phyloP scores from a whole-genome alignment of 306 rosid genomes.

The Sicyos baderoa region DNA sequence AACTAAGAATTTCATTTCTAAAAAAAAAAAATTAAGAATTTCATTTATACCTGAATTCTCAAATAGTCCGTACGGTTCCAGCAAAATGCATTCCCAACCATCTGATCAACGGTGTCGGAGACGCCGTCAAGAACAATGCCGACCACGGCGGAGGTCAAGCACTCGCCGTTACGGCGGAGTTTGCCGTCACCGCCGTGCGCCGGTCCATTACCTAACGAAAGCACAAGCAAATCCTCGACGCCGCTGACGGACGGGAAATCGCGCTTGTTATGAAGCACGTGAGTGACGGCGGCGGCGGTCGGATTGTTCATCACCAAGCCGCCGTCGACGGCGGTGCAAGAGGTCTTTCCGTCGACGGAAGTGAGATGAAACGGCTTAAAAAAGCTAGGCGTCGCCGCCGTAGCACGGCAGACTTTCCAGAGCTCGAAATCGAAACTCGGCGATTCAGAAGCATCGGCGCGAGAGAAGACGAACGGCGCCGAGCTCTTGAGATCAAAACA shows the following conservation, averaged over 20 bases:
- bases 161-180: slow-evolving; percentile 32
- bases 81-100: slow-evolving; percentile 90
- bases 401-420: slow-evolving; percentile 92
- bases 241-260: slow-evolving; percentile 74
- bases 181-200: slow-evolving; percentile 22
- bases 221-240: slow-evolving; percentile 72
- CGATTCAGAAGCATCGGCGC: slow-evolving; percentile 89
- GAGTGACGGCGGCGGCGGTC: slow-evolving; percentile 86
- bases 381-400: slow-evolving; percentile 68
- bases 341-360: slow-evolving; percentile 73
- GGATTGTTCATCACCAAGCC: slow-evolving; percentile 97
- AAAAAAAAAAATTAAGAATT: not conserved
- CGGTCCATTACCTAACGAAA: slow-evolving; percentile 76
- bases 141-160: slow-evolving; percentile 56
- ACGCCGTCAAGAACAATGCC: slow-evolving; percentile 85
- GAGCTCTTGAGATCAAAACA: slow-evolving; percentile 92
- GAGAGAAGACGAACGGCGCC: slow-evolving; percentile 91
- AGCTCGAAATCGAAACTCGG: slow-evolving; percentile 85
- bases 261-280: slow-evolving; percentile 87
- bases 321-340: slow-evolving; percentile 81
- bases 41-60: slow-evolving; percentile 65
- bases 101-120: slow-evolving; percentile 89
- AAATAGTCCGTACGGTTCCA: slow-evolving; percentile 83
- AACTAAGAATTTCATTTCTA: not conserved
- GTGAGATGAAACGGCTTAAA: slow-evolving; percentile 68